These are phyloP conservation scores for Linnemannia elongata DNA, from an alignment of 192 early-diverging fungal species.

Conservation along the genomic window DNA sequence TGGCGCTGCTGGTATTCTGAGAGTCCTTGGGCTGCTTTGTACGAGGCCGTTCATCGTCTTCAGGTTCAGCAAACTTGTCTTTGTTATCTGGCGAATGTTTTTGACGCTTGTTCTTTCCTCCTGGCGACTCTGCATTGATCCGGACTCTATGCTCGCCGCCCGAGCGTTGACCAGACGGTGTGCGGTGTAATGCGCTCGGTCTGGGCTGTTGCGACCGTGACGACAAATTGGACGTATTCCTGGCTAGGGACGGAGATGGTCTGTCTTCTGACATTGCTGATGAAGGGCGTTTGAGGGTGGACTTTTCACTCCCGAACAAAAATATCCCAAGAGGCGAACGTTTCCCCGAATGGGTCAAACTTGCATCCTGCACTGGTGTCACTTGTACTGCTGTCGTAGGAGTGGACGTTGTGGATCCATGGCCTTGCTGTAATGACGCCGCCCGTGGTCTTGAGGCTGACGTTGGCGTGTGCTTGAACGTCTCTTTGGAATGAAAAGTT, in stretches of 20 bases:
- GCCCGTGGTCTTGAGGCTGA: neutral
- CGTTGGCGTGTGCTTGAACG: neutral
- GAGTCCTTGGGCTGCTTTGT: too few relatives aligned
- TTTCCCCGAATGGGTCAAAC: neutral
- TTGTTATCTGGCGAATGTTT: neutral
- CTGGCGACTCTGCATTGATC: neutral
- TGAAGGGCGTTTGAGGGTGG: constrained; percentile 23
- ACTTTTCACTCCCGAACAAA: constrained; percentile 9
- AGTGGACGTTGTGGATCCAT: neutral
- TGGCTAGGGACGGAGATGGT: neutral
- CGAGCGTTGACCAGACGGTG: too few relatives aligned
- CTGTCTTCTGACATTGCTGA: constrained; percentile 14
- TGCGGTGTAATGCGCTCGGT: too few relatives aligned
- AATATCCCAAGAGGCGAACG: neutral
- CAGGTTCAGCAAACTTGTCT: neutral
- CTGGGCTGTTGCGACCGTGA: neutral
- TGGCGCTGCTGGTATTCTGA: neutral
- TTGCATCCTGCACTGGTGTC: neutral
- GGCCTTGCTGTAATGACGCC: neutral
- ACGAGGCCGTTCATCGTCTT: neutral
- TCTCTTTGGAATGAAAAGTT: neutral
- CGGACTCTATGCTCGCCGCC: neutral
- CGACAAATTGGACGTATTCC: neutral
- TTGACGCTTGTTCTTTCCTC: constrained; percentile 12
- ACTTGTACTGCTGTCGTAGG: neutral